Base-by-base conservation (phyloP, 1,139 yeast species). In the Debaryomyces psychrophilus region DNA sequence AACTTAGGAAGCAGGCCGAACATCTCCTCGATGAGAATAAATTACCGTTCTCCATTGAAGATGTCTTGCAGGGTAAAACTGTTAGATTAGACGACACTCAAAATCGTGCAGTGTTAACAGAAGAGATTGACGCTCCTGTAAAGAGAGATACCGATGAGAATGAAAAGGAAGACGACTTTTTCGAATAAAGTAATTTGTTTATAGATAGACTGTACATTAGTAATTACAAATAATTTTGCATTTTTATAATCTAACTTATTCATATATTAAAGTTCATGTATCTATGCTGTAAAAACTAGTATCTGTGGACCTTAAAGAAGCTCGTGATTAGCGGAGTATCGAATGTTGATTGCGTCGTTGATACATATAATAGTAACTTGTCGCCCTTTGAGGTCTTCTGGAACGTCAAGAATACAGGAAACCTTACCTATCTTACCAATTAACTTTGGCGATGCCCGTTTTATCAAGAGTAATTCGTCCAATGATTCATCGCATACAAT, bases 271-370 rank as follows among this genome's bases (percentile, higher is more conserved):
- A 14, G 17, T 29, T 29, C 31, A 29, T 29, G 18, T 18, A 29
- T 11, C 8, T 12, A 28, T n/a, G 8, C 6, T 2, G 4, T 6
- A 12, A 28, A 28, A 11, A 8, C 9, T 5, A 8, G 9, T 11
- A 11, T 25, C 8, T 25, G 11, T n/a, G 12, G 17, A 12, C 22
- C 18, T 31, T 31, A 45, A 20, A 37, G 11, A 36, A 54, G 44
- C 8, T 37, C 40, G 28, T 51, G 35, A 14, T 44, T 45, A 7
- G 43, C 12, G 18, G 52, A 50, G 44, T 75, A 86, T 31, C 61
- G 57, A 29, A 87, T 61, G 49, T 81, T 85, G 54, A 85, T 68
- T 1, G 87, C 89, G 65, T 87, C 95, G 62, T 82, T 84, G n/a
- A 86, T 70, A 53, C 80, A 68, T 41, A 76, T 47, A 7, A 87